phyloP scores from a whole-genome alignment of 768 basidiomycete genomes.

The Calocybe gangraenosa region DNA sequence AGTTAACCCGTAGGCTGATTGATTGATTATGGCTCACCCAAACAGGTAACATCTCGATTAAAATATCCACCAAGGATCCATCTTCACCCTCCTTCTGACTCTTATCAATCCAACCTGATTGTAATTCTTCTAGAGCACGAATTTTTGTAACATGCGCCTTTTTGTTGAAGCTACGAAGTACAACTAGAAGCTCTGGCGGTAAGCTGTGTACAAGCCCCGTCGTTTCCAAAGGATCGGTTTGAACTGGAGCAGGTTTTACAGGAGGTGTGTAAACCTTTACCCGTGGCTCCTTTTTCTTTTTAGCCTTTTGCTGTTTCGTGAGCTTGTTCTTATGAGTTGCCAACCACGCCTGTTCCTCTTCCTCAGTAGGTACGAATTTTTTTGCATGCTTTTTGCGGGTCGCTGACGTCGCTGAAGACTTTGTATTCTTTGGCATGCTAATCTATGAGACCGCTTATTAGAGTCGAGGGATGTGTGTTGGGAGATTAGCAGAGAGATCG shows the following conservation, averaged over 20 bases:
- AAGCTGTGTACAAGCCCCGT: conserved; percentile 70
- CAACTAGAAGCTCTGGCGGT: conserved; percentile 78
- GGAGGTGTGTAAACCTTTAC: conserved; percentile 88
- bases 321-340: conserved; percentile 42
- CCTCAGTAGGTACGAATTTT: conserved; percentile 35
- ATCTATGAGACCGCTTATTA: too few species aligned
- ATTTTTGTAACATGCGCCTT: conserved; percentile 84
- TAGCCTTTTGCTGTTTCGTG: conserved; percentile 46
- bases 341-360: conserved; percentile 7
- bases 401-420: conserved; percentile 78
- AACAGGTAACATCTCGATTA: conserved; percentile 72
- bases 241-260: conserved; percentile 66
- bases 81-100: conserved; percentile 40
- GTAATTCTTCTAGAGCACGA: conserved; percentile 83
- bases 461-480: too few species aligned
- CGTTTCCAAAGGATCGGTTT: conserved; percentile 84
- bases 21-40: conserved; percentile 67
- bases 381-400: conserved; percentile 94
- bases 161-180: conserved; percentile 79
- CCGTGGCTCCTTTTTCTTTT: conserved; percentile 68
- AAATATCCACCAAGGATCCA: conserved; percentile 31
- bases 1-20: too few species aligned
- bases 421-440: conserved; percentile 41
- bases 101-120: conserved; percentile 59
- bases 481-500: too few species aligned